Base-by-base conservation (phyloP, 768 basidiomycete species). In the Amylocystis lapponica region DNA sequence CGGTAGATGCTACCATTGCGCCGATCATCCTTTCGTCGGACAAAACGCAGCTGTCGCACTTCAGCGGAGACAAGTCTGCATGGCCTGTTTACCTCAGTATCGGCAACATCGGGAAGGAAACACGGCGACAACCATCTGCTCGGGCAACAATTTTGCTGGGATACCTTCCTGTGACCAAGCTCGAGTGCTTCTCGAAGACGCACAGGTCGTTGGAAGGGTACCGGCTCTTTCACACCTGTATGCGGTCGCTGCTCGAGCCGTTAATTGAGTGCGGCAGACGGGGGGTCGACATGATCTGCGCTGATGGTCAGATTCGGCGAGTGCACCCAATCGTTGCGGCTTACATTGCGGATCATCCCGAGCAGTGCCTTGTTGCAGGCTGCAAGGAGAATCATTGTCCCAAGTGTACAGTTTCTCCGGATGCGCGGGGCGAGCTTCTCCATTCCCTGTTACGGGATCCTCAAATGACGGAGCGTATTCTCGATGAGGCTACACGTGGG, bases 31-130 rank as follows among this genome's bases (percentile, higher is more conserved):
- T 65, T 7, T 35, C 59, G 5, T 51, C 61, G 0, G 63, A 66
- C 45, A 63, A 63, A 41, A 65, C 64, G 0, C 48, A 54, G 17
- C 51, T 42, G 37, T 61, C 48, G 16, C 52, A 19, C 40, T 58
- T 51, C 32, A 46, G 47, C 23, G 57, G 63, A 0, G 48, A 60
- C 40, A 62, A 63, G 36, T n/a, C 36, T 1, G 63, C 62, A 14
- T 66, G 57, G 45, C 64, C 63, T 0, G 58, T 66, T 0, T 65
- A 66, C 31, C 33, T 66, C 7, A 59, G 51, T 8, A 53, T 66
- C 27, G 64, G 64, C 1, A 66, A 65, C 44, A 52, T 66, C 10
- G 22, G 41, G 4, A 61, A 57, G 26, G 36, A 31, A 1, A 26
- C 48, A 0, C 51, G 62, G 0, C 50, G 57, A 12, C 32, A 54